phyloP scores from a whole-genome alignment of 148 eudicot species.

The Silene latifolia region DNA sequence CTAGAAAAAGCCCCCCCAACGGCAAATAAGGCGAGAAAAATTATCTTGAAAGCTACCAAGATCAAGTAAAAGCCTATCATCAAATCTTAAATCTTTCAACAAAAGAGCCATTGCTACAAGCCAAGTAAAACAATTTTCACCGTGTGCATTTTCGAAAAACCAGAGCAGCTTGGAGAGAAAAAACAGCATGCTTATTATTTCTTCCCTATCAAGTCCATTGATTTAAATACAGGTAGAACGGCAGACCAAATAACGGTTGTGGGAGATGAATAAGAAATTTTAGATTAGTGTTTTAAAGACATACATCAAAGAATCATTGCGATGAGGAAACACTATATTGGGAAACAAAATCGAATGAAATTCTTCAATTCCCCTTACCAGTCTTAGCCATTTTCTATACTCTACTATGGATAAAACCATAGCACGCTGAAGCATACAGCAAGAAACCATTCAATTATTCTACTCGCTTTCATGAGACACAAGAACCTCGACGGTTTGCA shows the following conservation, averaged over 20 bases:
- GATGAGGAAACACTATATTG: neutral
- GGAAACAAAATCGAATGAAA: neutral
- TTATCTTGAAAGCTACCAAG: neutral
- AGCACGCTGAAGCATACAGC: neutral
- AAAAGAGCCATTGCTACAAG: neutral
- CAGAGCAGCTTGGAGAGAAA: neutral
- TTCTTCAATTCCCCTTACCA: constrained; percentile 2
- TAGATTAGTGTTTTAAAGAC: neutral
- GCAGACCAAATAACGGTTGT: neutral
- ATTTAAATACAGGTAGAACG: neutral
- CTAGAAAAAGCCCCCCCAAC: neutral
- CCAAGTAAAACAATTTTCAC: neutral
- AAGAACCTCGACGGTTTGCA: constrained; percentile 75
- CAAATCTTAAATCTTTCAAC: neutral
- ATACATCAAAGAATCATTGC: neutral
- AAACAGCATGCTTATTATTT: neutral
- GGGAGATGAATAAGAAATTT: neutral
- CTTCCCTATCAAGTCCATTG: neutral
- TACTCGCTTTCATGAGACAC: constrained; percentile 28
- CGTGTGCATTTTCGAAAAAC: neutral
- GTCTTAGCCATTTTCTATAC: neutral
- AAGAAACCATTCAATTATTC: constrained; percentile 17
- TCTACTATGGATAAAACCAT: neutral
- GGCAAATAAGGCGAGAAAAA: neutral
- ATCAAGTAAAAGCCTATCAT: neutral